Percentiles rank a stretch among this genome's conserved stretches.
phyloP scores from a whole-genome alignment of 257 asterid species.

The Fraxinus anomala region DNA sequence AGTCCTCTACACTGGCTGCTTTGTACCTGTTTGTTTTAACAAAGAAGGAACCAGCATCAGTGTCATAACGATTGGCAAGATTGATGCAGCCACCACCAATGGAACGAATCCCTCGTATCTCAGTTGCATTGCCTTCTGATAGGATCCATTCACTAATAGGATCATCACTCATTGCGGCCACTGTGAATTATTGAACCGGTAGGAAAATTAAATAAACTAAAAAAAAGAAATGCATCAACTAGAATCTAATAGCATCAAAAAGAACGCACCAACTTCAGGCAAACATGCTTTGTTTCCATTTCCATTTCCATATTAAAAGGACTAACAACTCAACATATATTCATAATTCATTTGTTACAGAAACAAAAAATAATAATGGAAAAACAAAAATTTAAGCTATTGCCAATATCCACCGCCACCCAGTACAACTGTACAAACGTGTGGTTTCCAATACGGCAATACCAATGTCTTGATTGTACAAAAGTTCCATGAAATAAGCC shows the following conservation, averaged over 20 bases:
- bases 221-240: conserved; percentile 4
- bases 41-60: conserved; percentile 84
- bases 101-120: conserved; percentile 70
- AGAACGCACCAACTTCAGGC: not conserved
- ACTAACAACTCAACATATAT: not conserved
- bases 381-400: not conserved
- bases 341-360: not conserved
- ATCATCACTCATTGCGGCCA: conserved; percentile 73
- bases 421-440: not conserved
- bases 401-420: not conserved
- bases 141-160: conserved; percentile 88
- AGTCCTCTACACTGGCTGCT: not conserved
- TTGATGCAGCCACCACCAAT: conserved; percentile 96
- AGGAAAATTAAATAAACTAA: not conserved
- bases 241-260: not conserved
- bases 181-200: conserved; percentile 39
- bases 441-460: no score
- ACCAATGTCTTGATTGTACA: not conserved
- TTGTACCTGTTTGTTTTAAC: conserved; percentile 83
- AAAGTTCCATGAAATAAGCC: not conserved
- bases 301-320: not conserved
- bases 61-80: conserved; percentile 73
- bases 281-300: conserved; percentile 14
- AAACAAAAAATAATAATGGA: not conserved
- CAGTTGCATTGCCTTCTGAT: conserved; percentile 85